Evolutionary conservation across 805 yeast genomes (phyloP).

Genomic region (Wickerhamiella brachini): DNA sequence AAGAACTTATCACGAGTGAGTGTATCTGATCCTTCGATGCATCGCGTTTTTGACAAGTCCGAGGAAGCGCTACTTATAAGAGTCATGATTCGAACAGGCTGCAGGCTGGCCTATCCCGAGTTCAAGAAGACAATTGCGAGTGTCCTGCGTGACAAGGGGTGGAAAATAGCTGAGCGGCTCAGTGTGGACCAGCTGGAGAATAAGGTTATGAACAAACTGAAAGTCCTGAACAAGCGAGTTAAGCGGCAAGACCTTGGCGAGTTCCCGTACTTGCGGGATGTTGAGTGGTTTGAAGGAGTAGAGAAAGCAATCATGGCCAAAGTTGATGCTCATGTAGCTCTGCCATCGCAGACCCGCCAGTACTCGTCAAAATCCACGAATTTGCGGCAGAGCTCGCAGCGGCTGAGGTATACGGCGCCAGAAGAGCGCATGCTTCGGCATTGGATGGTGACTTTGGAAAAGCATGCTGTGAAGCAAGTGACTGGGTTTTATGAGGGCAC

Average conservation of each 20-base stretch:
- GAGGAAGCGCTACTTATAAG: neutral
- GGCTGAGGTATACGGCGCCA: neutral
- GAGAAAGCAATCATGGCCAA: neutral
- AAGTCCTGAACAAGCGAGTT: neutral
- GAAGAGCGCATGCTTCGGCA: constrained; percentile 1
- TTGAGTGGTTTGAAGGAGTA: neutral
- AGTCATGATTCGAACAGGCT: neutral
- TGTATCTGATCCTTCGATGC: neutral
- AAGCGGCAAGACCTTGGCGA: neutral
- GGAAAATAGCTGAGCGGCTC: neutral
- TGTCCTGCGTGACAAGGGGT: neutral
- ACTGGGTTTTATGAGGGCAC: neutral
- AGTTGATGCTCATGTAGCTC: neutral
- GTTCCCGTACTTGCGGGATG: neutral
- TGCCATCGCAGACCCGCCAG: neutral
- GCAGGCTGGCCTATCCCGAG: neutral
- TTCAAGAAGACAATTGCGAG: neutral
- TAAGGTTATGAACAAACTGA: neutral
- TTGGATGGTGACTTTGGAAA: constrained; percentile 1
- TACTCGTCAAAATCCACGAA: neutral
- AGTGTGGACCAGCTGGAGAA: neutral
- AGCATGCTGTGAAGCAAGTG: neutral
- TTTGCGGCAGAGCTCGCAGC: neutral
- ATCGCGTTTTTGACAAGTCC: neutral
- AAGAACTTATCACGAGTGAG: neutral